These are phyloP conservation scores for Ogataea ganodermae DNA, from an alignment of 805 yeast species.

Conservation along the genomic window DNA sequence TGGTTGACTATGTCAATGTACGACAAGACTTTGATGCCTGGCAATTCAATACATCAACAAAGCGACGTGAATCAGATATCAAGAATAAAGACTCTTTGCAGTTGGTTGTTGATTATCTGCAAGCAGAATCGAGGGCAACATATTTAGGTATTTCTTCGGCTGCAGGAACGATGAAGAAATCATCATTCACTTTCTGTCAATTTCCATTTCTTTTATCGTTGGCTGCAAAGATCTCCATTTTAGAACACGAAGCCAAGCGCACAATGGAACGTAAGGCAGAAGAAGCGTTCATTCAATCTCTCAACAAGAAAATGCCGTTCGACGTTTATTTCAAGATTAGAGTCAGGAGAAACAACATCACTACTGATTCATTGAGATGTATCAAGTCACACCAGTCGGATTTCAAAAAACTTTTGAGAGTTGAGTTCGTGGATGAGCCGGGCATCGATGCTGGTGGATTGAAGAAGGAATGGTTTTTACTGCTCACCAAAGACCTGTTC, in stretches of 20 bases:
- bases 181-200: slow-evolving; percentile 66
- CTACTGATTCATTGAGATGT: slow-evolving; percentile 72
- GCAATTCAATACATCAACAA: slow-evolving; percentile 50
- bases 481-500: slow-evolving; percentile 70
- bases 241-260: slow-evolving; percentile 78
- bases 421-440: slow-evolving; percentile 84
- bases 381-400: slow-evolving; percentile 58
- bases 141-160: slow-evolving; percentile 39
- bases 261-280: slow-evolving; percentile 88
- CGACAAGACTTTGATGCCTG: slow-evolving; percentile 82
- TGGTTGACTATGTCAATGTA: slow-evolving; percentile 78
- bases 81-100: slow-evolving; percentile 32
- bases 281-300: slow-evolving; percentile 78
- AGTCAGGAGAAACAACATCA: slow-evolving; percentile 66
- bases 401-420: slow-evolving; percentile 70
- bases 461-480: slow-evolving; percentile 88
- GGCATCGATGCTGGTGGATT: slow-evolving; percentile 97
- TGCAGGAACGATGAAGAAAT: slow-evolving; percentile 25
- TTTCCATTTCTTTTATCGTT: slow-evolving; percentile 80
- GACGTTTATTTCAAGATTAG: slow-evolving; percentile 70
- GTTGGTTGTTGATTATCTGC: slow-evolving; percentile 49
- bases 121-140: slow-evolving; percentile 32
- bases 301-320: slow-evolving; percentile 59
- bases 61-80: slow-evolving; percentile 17
- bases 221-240: slow-evolving; percentile 77